These are phyloP conservation scores for Lasiodiplodia sp. DNA, from an alignment of 2,329 filamentous ascomycete species.

Conservation along the genomic window DNA sequence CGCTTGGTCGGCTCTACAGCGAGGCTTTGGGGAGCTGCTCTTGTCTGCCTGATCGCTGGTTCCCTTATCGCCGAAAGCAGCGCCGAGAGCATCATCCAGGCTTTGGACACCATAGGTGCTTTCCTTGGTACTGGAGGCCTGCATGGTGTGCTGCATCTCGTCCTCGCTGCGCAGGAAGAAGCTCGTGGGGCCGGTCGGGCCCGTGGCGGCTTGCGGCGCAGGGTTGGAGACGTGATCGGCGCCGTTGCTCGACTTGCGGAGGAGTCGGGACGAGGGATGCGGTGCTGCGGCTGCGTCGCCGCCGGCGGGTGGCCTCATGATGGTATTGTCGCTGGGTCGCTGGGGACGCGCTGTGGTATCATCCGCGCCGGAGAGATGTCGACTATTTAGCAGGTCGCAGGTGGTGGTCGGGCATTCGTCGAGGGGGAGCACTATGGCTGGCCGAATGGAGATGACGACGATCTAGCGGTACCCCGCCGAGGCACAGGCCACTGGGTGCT, in stretches of 20 bases:
- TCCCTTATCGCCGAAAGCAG: constrained; percentile 39
- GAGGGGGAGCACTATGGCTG: constrained; percentile 20
- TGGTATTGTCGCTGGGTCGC: constrained; percentile 12
- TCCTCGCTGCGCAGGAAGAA: constrained; percentile 67
- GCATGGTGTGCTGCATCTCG: constrained; percentile 52
- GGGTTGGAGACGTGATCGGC: constrained; percentile 19
- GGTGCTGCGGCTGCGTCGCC: constrained; percentile 44
- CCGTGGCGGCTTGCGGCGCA: constrained; percentile 34
- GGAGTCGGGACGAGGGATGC: constrained; percentile 37
- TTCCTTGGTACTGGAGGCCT: constrained; percentile 39
- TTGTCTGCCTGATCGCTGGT: constrained; percentile 34
- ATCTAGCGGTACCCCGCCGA: constrained; percentile 29
- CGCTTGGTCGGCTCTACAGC: constrained; percentile 11
- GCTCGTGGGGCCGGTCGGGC: constrained; percentile 57
- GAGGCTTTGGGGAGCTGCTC: constrained; percentile 3
- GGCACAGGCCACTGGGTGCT: constrained; percentile 27
- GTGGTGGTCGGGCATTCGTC: constrained; percentile 21
- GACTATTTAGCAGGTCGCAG: constrained; percentile 21
- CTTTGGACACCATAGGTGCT: constrained; percentile 66
- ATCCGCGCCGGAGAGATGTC: background rate
- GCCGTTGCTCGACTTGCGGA: constrained; percentile 49
- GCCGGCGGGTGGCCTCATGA: constrained; percentile 46
- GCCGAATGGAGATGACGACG: constrained; percentile 28
- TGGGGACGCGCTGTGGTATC: constrained; percentile 16
- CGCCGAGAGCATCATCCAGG: constrained; percentile 60